A percentile compares a stretch with the other conserved stretches of the same genome.
Conservation (phyloP, 2,329 filamentous ascomycete species). For the Lachnum nothofagi region DNA sequence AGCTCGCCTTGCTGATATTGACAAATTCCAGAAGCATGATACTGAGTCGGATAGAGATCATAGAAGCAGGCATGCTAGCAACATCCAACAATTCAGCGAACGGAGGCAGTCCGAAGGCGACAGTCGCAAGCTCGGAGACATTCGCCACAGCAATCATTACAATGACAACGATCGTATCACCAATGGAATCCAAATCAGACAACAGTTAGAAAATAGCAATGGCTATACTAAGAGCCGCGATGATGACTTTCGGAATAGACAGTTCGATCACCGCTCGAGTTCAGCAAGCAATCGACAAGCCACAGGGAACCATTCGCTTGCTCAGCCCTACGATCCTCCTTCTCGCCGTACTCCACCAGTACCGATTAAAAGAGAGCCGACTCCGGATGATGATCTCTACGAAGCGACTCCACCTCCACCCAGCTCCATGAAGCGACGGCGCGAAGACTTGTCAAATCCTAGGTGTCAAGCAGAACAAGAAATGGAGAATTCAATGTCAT, state of each 20-base stretch:
- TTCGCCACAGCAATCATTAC: background rate
- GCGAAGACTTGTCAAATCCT: slow-evolving; percentile 2
- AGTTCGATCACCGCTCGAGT: no score
- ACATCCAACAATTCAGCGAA: no score
- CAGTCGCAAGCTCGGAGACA: no score
- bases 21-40: background rate
- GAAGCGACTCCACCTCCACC: slow-evolving; percentile 23
- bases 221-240: no score
- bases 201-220: no score
- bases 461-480: slow-evolving; percentile 3
- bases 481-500: slow-evolving; percentile 16
- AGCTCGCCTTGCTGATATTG: background rate
- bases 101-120: no score
- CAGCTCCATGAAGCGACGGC: slow-evolving; percentile 10
- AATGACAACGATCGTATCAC: background rate
- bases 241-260: no score
- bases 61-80: background rate
- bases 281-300: no score
- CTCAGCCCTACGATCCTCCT: no score
- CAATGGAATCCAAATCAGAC: background rate
- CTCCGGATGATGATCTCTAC: slow-evolving; percentile 23
- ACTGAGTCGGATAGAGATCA: background rate
- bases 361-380: slow-evolving; percentile 7
- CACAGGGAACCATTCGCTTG: no score
- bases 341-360: background rate